Evolutionary conservation across 306 rosid species (phyloP), one percentile per base, ranked within the genome.

Genomic region (Vigna trinervia): DNA sequence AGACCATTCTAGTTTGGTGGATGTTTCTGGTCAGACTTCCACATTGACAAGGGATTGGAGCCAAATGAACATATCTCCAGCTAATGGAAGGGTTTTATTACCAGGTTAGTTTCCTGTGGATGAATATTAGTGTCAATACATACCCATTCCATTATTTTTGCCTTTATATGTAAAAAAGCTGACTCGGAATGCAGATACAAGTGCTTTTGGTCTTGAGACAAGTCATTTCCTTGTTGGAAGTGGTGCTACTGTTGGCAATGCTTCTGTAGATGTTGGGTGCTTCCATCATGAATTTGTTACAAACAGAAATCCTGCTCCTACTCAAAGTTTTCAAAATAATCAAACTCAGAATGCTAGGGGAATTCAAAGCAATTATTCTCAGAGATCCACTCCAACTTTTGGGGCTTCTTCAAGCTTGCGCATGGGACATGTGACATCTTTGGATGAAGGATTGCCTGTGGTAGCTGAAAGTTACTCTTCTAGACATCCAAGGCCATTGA

Each of bases 361-460:
- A 65, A 87, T 79, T 71, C 87, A 87, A 34, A 90, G 92, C 74
- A 86, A 71, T 79, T 86, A 74, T 80, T 81, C 93, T 84, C 94
- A 92, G 74, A 90, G 97, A 74, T 73, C 90, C 47, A 58, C 84
- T 63, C 91, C 92, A 56, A 51, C 85, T 71, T 82, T 85, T 68
- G 82, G 94, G 82, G 87, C 93, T 79, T 87, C 93, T 78, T 88
- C 97, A 59, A 85, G 90, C 86, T 48, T 86, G 80, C 82, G 74
- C 39, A 61, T 87, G 85, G 94, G 94, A 48, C 92, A 81, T 39
- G 77, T 34, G 72, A 76, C 64, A n/a, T 90, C 95, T 70, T 64
- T 86, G 32, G 92, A 90, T 65, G 92, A 85, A 80, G 93, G 89
- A 34, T 80, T 87, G 83, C 93, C 77, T 51, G 51, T 85, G 89